phyloP scores from a whole-genome alignment of 2,329 filamentous ascomycete genomes.

The Plenodomus tracheiphilus region DNA sequence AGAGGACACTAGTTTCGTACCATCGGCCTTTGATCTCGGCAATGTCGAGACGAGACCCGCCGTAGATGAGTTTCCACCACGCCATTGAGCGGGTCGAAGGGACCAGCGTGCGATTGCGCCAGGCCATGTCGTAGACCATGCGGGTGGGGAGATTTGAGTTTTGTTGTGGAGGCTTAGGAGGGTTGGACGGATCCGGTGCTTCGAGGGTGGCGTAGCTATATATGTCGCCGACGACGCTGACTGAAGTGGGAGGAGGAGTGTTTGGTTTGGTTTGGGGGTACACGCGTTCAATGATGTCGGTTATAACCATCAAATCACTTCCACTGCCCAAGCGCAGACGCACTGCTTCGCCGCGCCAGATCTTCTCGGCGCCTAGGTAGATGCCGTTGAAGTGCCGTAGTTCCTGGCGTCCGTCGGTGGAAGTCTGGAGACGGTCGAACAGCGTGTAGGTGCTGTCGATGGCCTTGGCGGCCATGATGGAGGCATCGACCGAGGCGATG shows the following conservation, averaged over 20 bases:
- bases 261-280: slow-evolving; percentile 10
- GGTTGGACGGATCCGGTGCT: slow-evolving; percentile 31
- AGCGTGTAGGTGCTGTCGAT: slow-evolving; percentile 60
- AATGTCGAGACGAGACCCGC: slow-evolving; percentile 43
- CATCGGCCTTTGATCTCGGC: slow-evolving; percentile 61
- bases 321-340: slow-evolving; percentile 53
- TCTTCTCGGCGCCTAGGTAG: slow-evolving; percentile 62
- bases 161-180: slow-evolving; percentile 41
- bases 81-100: slow-evolving; percentile 36
- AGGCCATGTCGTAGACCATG: slow-evolving; percentile 56
- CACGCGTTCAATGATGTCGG: slow-evolving; percentile 48
- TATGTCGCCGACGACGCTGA: slow-evolving; percentile 53
- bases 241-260: slow-evolving; percentile 22
- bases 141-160: slow-evolving; percentile 54
- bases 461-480: slow-evolving; percentile 60
- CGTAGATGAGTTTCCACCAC: slow-evolving; percentile 51
- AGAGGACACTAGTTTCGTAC: slow-evolving; percentile 60
- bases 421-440: slow-evolving; percentile 52
- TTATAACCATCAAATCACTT: slow-evolving; percentile 55
- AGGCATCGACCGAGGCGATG: slow-evolving; percentile 59
- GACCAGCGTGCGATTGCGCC: slow-evolving; percentile 51
- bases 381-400: slow-evolving; percentile 57
- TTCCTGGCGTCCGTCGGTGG: slow-evolving; percentile 41
- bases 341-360: slow-evolving; percentile 62
- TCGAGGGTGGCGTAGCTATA: slow-evolving; percentile 52